A percentile compares a stretch with the other conserved stretches of the same genome.
phyloP scores from a whole-genome alignment of 352 stramenopile species.

The Globisporangium echinulatum region DNA sequence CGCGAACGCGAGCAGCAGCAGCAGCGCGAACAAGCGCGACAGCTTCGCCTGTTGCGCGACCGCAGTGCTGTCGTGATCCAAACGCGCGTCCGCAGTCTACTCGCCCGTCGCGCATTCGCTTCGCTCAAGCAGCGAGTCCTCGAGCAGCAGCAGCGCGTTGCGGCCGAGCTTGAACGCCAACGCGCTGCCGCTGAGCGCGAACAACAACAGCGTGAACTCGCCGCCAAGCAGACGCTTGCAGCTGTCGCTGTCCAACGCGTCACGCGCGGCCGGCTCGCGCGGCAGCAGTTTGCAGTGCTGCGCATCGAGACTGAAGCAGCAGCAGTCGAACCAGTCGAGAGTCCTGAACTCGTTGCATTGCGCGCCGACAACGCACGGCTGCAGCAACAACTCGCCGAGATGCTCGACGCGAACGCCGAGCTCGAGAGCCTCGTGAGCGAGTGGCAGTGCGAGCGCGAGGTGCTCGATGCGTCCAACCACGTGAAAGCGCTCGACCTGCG shows the following conservation, averaged over 20 bases:
- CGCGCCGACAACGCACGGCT: conserved; percentile 49
- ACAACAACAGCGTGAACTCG: conserved; percentile 26
- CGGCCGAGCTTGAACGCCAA: background rate
- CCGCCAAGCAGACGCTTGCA: conserved; percentile 3
- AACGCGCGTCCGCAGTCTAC: conserved; percentile 35
- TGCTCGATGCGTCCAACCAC: conserved; percentile 48
- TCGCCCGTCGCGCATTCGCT: conserved; percentile 30
- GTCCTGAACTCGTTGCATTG: conserved; percentile 29
- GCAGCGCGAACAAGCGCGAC: conserved; percentile 13
- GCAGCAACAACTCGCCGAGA: conserved; percentile 46
- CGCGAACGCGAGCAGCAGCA: conserved; percentile 19
- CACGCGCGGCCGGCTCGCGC: conserved; percentile 35
- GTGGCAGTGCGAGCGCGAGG: conserved; percentile 44
- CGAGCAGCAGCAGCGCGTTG: conserved; percentile 2
- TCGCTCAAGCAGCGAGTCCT: conserved; percentile 27
- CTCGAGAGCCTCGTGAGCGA: conserved; percentile 52
- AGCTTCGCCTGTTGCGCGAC: conserved; percentile 16
- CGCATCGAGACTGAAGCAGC: conserved; percentile 29
- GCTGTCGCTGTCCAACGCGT: conserved; percentile 29
- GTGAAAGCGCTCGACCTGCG: conserved; percentile 49
- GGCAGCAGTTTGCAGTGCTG: conserved; percentile 48
- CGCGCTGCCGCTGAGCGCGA: conserved; percentile 14
- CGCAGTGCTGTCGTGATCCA: conserved; percentile 42
- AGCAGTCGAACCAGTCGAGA: conserved; percentile 10
- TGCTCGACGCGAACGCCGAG: conserved; percentile 55